Evolutionary conservation across 2,329 filamentous ascomycete species (phyloP), one percentile per base, ranked within the genome.

Genomic region (Gremmenia infestans): DNA sequence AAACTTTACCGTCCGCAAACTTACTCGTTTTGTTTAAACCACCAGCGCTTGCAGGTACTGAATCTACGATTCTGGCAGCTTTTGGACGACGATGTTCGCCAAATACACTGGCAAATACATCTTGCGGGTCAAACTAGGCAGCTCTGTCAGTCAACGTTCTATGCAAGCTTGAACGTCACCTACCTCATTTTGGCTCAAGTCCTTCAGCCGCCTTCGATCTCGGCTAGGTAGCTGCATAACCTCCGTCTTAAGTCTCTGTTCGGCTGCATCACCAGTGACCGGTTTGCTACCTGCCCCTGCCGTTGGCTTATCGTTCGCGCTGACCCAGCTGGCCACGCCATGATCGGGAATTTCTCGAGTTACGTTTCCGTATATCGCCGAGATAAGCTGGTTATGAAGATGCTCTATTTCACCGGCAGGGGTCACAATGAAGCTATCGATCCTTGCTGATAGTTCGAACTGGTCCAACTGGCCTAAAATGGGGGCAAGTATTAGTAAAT

Each of bases 1-100:
- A 46, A 43, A 73, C 6, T 70, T 73, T 85, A 69, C 77, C 91
- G 87, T n/a, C 25, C 35, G 28, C 39, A 15, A n/a, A 52, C 65
- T 42, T 62, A 68, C 67, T 95, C 78, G 93, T 87, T 63, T 84
- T 91, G 63, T 89, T 91, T 47, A 93, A 79, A 19, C 87, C 87
- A 28, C 84, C 86, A 23, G 87, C 86, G 67, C 84, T 85, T 28
- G 85, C 79, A 25, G 87, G 85, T 8, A 84, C 80, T 55, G 89
- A 82, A 32, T 86, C 80, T 28, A 79, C 76, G 46, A 78, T 68
- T 64, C 78, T 79, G 53, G 59, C 35, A 40, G 58, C 40, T 48
- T 71, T 68, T 25, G 71, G 69, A 8, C 72, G 69, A 4, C 73
- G 71, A 52, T 64, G 58, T 47, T 69, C 68, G 23, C 63, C 64